These are phyloP conservation scores for Gastrolobium bilobum DNA, from an alignment of 306 rosid genomes.

Conservation along the genomic window DNA sequence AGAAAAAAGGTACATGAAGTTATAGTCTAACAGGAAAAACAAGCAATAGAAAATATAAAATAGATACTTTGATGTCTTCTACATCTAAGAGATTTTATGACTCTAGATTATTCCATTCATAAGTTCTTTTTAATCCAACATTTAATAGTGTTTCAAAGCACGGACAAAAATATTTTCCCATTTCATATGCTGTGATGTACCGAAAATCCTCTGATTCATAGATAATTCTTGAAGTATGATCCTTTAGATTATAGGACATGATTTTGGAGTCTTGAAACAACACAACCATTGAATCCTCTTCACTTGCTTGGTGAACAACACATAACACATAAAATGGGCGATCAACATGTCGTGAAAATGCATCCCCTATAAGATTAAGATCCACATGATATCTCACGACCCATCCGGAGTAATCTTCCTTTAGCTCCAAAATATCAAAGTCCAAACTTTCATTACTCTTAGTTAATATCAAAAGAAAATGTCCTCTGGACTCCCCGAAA, in stretches of 20 bases:
- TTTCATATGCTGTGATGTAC: too few relatives aligned
- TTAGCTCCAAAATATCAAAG: slow-evolving; percentile 14
- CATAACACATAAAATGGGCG: not conserved
- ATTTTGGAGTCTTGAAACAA: not conserved
- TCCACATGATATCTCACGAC: not conserved
- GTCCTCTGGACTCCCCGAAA: not conserved
- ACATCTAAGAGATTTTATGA: too few relatives aligned
- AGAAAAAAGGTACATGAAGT: too few relatives aligned
- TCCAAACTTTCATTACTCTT: not conserved
- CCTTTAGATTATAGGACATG: not conserved
- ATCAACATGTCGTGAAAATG: not conserved
- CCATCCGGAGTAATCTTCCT: not conserved
- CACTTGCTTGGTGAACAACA: slow-evolving; percentile 2
- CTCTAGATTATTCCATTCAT: too few relatives aligned
- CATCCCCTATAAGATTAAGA: not conserved
- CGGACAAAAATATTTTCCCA: not conserved
- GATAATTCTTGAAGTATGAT: not conserved
- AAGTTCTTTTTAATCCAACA: not conserved
- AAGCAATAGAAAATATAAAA: too few relatives aligned
- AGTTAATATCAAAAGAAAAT: not conserved
- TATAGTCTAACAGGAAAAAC: too few relatives aligned
- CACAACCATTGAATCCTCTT: not conserved
- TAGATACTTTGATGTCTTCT: too few relatives aligned
- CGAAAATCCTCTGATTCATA: not conserved
- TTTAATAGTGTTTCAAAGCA: not conserved